Percentiles rank a stretch among this genome's conserved stretches.
These are phyloP conservation scores for Neurospora terricola DNA, from an alignment of 495 filamentous ascomycete species.

Conservation along the genomic window DNA sequence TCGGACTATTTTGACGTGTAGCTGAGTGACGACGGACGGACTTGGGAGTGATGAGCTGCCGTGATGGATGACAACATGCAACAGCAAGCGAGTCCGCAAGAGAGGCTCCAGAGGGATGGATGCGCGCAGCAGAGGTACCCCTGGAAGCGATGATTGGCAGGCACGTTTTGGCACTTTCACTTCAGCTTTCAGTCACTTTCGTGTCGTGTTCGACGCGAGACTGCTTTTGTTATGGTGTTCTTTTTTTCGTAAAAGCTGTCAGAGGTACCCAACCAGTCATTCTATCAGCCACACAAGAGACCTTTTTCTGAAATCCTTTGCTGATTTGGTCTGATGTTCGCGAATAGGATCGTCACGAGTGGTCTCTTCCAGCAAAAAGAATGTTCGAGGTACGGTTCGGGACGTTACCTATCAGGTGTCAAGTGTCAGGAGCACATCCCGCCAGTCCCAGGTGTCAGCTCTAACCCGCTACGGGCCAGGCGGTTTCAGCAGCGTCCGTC, in stretches of 20 bases:
- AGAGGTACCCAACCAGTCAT: neutral
- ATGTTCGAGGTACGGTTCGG: neutral
- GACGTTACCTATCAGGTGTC: neutral
- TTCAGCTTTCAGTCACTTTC: neutral
- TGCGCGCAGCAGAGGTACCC: neutral
- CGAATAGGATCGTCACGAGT: neutral
- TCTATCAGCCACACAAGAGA: neutral
- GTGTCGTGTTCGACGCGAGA: neutral
- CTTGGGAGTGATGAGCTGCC: neutral
- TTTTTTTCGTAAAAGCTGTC: neutral
- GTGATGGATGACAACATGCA: neutral
- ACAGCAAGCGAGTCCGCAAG: neutral
- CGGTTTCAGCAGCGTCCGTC: neutral
- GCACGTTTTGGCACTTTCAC: neutral
- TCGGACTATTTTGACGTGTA: neutral
- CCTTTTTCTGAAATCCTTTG: neutral
- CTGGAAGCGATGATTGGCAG: neutral
- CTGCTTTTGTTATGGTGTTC: neutral
- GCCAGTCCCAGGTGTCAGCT: neutral
- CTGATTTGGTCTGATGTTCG: neutral
- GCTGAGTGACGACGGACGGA: neutral
- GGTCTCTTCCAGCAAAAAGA: neutral
- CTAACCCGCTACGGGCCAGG: neutral
- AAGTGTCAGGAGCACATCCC: neutral
- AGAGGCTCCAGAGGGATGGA: neutral